phyloP scores from a whole-genome alignment of 352 stramenopile species.

The Pythium rhizo-oryzae region DNA sequence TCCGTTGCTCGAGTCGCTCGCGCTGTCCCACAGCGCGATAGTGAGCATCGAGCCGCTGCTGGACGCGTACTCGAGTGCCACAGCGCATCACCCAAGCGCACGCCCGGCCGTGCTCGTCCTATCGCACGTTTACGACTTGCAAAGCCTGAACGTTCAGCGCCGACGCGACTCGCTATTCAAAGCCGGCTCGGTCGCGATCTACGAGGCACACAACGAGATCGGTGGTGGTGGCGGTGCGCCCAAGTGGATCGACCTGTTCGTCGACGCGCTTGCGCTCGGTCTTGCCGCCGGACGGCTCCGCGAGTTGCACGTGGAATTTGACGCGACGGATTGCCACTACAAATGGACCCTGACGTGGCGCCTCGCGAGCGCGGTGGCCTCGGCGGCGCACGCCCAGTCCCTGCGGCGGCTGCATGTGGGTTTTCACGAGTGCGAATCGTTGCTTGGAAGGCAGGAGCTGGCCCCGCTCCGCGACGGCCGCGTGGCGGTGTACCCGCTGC shows the following conservation, averaged over 20 bases:
- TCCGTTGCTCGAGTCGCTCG: not conserved
- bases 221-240: too few relatives aligned
- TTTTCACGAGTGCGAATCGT: too few relatives aligned
- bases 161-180: not conserved
- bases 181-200: not conserved
- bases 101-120: not conserved
- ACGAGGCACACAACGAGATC: not conserved
- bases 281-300: not conserved
- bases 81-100: too few relatives aligned
- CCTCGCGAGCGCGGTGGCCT: not conserved
- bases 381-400: not conserved
- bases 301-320: not conserved
- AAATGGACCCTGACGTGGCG: not conserved
- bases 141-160: too few relatives aligned
- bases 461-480: not conserved
- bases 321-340: not conserved
- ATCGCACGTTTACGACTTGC: not conserved
- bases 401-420: not conserved
- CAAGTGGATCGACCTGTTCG: not conserved
- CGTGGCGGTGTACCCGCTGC: not conserved
- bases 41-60: not conserved
- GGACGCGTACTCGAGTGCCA: not conserved
- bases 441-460: not conserved
- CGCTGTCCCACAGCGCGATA: not conserved
- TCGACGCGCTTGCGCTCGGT: not conserved